Evolutionary conservation across 1,139 yeast species (phyloP).

Genomic region (Scheffersomyces illinoinensis): DNA sequence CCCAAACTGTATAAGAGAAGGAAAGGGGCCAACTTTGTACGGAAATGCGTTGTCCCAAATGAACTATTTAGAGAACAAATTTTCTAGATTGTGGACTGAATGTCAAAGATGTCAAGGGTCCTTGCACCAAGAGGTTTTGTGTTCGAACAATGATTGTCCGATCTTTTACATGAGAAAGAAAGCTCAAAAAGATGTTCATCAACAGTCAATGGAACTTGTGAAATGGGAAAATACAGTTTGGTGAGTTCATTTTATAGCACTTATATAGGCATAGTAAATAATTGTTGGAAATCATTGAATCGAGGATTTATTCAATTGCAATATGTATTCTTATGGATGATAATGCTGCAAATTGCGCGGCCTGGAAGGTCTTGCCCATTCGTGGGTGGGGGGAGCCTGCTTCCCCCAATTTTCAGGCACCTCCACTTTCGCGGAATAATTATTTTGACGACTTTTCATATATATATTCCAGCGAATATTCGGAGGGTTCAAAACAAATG

Average conservation of each 20-base stretch:
- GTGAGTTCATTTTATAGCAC: conserved; percentile 25
- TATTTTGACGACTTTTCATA: neutral
- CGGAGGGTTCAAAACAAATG: neutral
- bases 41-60: conserved; percentile 77
- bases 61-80: conserved; percentile 78
- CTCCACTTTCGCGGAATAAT: neutral
- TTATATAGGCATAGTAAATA: too few species aligned
- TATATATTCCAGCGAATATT: neutral
- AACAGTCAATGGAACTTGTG: conserved; percentile 66
- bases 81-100: conserved; percentile 93
- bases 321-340: too few species aligned
- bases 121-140: conserved; percentile 90
- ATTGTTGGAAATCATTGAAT: neutral
- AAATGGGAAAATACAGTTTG: conserved; percentile 70
- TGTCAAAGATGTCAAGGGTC: conserved; percentile 98
- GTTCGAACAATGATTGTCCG: conserved; percentile 96
- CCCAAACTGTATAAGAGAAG: conserved; percentile 69
- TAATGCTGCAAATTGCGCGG: too few species aligned
- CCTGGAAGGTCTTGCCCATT: neutral
- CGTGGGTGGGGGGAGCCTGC: neutral
- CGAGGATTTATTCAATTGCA: neutral
- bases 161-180: conserved; percentile 96
- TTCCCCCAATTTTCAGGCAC: neutral
- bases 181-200: conserved; percentile 82
- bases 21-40: conserved; percentile 65